Evolutionary conservation across 805 yeast species (phyloP).

Genomic region (Wickerhamiella domercqiae): DNA sequence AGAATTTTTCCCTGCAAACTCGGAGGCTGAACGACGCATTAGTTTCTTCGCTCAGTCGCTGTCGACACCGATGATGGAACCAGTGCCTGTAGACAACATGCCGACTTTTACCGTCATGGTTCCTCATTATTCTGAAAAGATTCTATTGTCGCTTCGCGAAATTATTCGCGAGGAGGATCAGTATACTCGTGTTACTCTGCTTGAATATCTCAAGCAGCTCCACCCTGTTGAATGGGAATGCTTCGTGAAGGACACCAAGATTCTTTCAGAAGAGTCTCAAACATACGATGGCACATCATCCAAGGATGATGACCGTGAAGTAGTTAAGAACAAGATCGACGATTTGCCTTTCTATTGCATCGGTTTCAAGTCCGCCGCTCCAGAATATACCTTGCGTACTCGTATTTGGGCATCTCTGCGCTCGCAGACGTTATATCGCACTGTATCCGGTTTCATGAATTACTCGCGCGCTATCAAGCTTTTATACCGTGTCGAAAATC

Average conservation of each 20-base stretch:
- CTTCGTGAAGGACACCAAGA: conserved; percentile 90
- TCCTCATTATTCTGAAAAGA: conserved; percentile 94
- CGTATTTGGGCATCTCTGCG: conserved; percentile 98
- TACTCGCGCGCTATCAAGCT: conserved; percentile 91
- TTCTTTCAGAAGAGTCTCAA: conserved; percentile 78
- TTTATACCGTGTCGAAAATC: conserved; percentile 86
- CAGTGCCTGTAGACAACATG: conserved; percentile 98
- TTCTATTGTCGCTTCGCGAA: conserved; percentile 81
- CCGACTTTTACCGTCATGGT: conserved; percentile 95
- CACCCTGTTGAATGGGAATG: conserved; percentile 98
- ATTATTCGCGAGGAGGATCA: conserved; percentile 95
- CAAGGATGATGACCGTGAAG: conserved; percentile 43
- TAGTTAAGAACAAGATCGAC: conserved; percentile 72
- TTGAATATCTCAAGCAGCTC: conserved; percentile 86
- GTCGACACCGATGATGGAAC: conserved; percentile 98
- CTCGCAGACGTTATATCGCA: conserved; percentile 91
- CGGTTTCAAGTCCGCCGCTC: conserved; percentile 96
- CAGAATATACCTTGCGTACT: conserved; percentile 89
- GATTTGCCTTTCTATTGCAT: conserved; percentile 90
- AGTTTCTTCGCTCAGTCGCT: conserved; percentile 98
- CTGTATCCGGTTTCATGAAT: conserved; percentile 97
- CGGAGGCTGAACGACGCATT: conserved; percentile 99
- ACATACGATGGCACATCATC: conserved; percentile 15
- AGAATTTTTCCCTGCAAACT: conserved; percentile 91
- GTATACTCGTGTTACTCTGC: conserved; percentile 81